phyloP scores from a whole-genome alignment of 1,139 yeast species.

The Blastobotrys niveus region DNA sequence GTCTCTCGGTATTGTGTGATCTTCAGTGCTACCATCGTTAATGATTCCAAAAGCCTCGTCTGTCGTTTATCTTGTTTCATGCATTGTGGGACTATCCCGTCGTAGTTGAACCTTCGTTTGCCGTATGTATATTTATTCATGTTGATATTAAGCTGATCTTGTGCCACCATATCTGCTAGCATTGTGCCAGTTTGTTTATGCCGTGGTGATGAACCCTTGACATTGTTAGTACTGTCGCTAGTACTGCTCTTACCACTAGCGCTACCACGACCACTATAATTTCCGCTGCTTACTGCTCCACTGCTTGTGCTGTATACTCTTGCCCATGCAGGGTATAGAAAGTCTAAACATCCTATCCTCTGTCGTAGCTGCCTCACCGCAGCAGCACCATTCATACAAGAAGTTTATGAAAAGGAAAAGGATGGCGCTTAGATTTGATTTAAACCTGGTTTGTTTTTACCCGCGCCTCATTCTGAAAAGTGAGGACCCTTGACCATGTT shows the following conservation, averaged over 20 bases:
- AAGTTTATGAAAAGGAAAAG: not conserved
- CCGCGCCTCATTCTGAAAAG: no score
- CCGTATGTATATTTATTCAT: constrained; percentile 4
- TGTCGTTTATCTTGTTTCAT: not conserved
- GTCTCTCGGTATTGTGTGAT: not conserved
- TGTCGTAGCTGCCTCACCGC: constrained; percentile 6
- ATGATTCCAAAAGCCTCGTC: not conserved
- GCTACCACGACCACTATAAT: no score
- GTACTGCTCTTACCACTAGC: not conserved
- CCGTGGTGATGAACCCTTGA: not conserved
- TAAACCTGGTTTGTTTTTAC: no score
- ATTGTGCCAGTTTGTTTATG: not conserved
- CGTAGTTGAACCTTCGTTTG: constrained; percentile 1
- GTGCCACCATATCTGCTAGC: constrained; percentile 5
- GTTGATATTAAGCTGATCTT: constrained; percentile 7
- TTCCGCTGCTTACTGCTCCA: not conserved
- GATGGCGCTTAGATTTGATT: no score
- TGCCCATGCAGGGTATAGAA: constrained; percentile 3
- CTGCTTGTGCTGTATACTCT: not conserved
- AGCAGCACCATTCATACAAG: not conserved
- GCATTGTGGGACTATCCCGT: not conserved
- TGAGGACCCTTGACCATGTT: no score
- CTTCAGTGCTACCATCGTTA: not conserved
- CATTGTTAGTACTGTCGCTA: not conserved
- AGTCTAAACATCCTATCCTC: constrained; percentile 4